These are phyloP conservation scores for Chromosphaera perkinsii DNA, from an alignment of 208 protist genomes.

Conservation along the genomic window DNA sequence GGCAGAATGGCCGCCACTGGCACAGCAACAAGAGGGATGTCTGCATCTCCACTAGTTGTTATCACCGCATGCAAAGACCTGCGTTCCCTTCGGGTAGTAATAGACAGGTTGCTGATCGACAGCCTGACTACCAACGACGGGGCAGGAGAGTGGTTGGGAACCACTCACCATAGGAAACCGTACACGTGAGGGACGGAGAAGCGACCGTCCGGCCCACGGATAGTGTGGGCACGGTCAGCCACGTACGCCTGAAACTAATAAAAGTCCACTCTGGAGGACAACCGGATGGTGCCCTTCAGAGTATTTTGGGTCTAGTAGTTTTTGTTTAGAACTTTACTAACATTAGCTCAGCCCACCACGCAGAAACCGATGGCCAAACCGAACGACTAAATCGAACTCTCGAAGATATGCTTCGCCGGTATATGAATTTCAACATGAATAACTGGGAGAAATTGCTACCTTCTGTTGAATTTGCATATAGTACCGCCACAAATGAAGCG, in stretches of 20 bases:
- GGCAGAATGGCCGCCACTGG: too few relatives aligned
- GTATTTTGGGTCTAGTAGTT: background rate
- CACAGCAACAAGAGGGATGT: too few relatives aligned
- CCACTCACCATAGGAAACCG: too few relatives aligned
- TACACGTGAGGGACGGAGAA: too few relatives aligned
- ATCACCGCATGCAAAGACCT: too few relatives aligned
- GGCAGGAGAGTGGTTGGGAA: too few relatives aligned
- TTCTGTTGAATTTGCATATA: background rate
- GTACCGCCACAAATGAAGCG: background rate
- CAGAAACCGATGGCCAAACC: background rate
- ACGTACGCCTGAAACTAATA: background rate
- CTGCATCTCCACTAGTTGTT: too few relatives aligned
- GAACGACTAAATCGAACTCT: slow-evolving; percentile 4
- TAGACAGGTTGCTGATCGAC: too few relatives aligned
- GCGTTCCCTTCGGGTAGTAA: too few relatives aligned
- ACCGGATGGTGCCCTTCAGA: background rate
- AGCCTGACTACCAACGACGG: too few relatives aligned
- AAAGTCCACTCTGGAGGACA: background rate
- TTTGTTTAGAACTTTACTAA: background rate
- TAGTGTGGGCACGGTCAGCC: too few relatives aligned
- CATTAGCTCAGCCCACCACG: background rate
- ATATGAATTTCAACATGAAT: background rate
- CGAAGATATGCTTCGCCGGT: background rate
- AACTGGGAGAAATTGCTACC: background rate
- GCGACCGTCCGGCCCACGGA: too few relatives aligned